A percentile compares a stretch with the other conserved stretches of the same genome.
Conservation (phyloP, 495 filamentous ascomycete species). For the Amniculicola lignicola region DNA sequence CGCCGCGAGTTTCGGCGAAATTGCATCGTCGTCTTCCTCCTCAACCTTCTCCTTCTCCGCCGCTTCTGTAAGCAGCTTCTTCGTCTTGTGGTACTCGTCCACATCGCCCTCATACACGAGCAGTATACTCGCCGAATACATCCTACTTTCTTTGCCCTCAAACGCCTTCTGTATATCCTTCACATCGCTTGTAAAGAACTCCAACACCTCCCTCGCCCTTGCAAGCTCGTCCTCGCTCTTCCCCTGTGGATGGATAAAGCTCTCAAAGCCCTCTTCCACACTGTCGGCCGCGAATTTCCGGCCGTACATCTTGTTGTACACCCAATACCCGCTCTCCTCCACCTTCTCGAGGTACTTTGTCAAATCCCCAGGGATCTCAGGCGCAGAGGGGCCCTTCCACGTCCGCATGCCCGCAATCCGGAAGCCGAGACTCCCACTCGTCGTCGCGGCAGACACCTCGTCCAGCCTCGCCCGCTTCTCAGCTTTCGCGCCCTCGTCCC, state of each 20-base stretch:
- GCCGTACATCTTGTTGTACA: constrained; percentile 88
- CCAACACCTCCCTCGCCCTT: constrained; percentile 55
- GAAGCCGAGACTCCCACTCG: constrained; percentile 75
- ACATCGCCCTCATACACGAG: constrained; percentile 91
- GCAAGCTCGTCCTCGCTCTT: constrained; percentile 35
- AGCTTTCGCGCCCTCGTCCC: constrained; percentile 74
- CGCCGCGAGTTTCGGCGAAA: constrained; percentile 68
- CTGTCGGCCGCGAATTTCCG: constrained; percentile 67
- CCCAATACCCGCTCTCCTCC: constrained; percentile 58
- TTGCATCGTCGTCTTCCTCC: constrained; percentile 62
- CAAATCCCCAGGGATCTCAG: constrained; percentile 40
- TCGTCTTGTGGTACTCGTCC: constrained; percentile 51
- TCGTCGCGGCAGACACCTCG: constrained; percentile 72
- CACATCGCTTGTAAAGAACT: constrained; percentile 65
- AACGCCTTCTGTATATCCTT: constrained; percentile 60
- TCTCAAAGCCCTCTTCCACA: constrained; percentile 68
- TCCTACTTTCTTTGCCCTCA: constrained; percentile 76
- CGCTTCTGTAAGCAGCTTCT: constrained; percentile 53
- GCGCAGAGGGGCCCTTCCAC: constrained; percentile 63
- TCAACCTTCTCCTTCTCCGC: constrained; percentile 51
- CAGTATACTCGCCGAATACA: constrained; percentile 88
- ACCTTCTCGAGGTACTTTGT: constrained; percentile 45
- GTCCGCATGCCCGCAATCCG: constrained; percentile 93
- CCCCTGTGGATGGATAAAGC: constrained; percentile 61
- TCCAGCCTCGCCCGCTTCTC: constrained; percentile 79